These are phyloP conservation scores for Colletotrichum eleusines DNA, from an alignment of 2,329 filamentous ascomycete genomes.

Conservation along the genomic window DNA sequence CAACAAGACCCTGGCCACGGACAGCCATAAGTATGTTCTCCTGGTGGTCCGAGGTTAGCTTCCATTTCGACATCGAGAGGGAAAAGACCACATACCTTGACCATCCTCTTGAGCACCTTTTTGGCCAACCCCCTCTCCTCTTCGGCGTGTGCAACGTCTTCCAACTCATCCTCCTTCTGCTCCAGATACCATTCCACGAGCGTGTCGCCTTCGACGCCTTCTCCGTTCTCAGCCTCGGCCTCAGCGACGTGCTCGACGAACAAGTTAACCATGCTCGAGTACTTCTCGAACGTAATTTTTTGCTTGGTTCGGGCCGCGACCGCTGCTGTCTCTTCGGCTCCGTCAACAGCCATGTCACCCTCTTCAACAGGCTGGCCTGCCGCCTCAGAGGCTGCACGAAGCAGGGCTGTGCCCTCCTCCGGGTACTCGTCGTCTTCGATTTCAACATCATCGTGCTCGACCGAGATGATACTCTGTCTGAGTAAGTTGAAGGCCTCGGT, in stretches of 20 bases:
- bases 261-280: slow-evolving; percentile 88
- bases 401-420: slow-evolving; percentile 61
- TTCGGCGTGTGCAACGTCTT: slow-evolving; percentile 65
- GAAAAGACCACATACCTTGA: slow-evolving; percentile 70
- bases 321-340: slow-evolving; percentile 52
- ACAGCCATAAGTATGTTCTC: slow-evolving; percentile 92
- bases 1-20: slow-evolving; percentile 69
- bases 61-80: slow-evolving; percentile 49
- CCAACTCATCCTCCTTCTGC: slow-evolving; percentile 85
- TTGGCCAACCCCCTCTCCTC: slow-evolving; percentile 80
- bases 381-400: slow-evolving; percentile 53
- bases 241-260: slow-evolving; percentile 86
- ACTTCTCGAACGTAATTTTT: slow-evolving; percentile 96
- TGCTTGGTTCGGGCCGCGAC: slow-evolving; percentile 71
- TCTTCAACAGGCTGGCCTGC: slow-evolving; percentile 59
- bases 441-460: slow-evolving; percentile 97
- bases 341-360: slow-evolving; percentile 58
- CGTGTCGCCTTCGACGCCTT: slow-evolving; percentile 87
- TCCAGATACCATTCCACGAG: slow-evolving; percentile 93
- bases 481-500: slow-evolving; percentile 92
- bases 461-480: slow-evolving; percentile 94
- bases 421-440: slow-evolving; percentile 77
- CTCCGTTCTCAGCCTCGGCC: slow-evolving; percentile 79
- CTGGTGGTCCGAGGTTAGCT: slow-evolving; percentile 58
- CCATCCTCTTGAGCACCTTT: slow-evolving; percentile 95